Evolutionary conservation across 345 rosid genomes (phyloP), one percentile per base, ranked within the genome.

Genomic region (Camelina laxa): DNA sequence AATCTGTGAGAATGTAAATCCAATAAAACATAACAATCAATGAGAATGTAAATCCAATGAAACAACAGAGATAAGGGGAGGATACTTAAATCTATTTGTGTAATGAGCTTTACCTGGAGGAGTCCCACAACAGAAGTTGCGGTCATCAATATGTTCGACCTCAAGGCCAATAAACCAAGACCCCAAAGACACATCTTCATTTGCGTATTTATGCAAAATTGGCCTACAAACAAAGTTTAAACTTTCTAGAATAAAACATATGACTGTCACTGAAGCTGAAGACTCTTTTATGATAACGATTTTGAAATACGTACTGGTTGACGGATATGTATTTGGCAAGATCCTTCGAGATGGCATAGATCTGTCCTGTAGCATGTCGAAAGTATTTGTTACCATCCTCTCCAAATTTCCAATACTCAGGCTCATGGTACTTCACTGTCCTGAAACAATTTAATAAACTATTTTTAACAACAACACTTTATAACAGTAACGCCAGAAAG

Each of bases 331-430:
- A 96, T 55, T 84, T 80, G 9, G 98, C 99, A 27, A 95, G 93
- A 85, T 90, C 99, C 74, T 83, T 96, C 5, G 99, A 96, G 75
- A 96, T 77, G 16, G 98, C 99, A 80, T 96, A 92, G 71, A 96
- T 96, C 83, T 96, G 99, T 61, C 99, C 99, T 2, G 98, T 89
- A 70, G 98, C 99, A 80, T 96, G 99, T 70, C 96, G 84, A 59
- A 96, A 96, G 81, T 92, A 96, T 71, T 89, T 89, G 87, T 90
- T 96, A 47, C 99, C 99, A 12, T 83, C 97, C 58, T 90, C 98
- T 54, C 97, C 99, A 69, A 92, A 95, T 88, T 92, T 95, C 99
- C 99, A 96, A 76, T 82, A 86, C 81, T 96, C 99, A 31, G 99
- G 98, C 70, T 96, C 99, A 51, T 91, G 96, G 79, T 96, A 96